A percentile compares a stretch with the other conserved stretches of the same genome.
phyloP scores from a whole-genome alignment of 2,329 filamentous ascomycete species.

The Curvularia sp. region DNA sequence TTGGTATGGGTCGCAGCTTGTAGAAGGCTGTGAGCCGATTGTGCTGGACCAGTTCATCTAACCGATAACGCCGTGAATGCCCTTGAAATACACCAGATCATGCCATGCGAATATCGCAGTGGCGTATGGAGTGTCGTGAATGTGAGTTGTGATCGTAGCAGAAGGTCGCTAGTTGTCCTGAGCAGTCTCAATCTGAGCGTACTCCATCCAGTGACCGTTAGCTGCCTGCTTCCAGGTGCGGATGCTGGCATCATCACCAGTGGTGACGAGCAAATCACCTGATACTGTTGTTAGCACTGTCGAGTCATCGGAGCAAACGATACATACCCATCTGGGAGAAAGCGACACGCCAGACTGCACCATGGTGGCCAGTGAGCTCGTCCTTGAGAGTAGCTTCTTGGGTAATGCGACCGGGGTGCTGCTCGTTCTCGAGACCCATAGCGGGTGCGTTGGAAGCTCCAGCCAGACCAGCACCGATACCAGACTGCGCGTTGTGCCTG shows the following conservation, averaged over 20 bases:
- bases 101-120: neutral
- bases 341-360: slow-evolving; percentile 76
- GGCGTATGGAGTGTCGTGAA: neutral
- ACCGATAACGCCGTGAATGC: slow-evolving; percentile 9
- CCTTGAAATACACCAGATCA: neutral
- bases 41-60: neutral
- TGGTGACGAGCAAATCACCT: slow-evolving; percentile 76
- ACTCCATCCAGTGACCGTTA: slow-evolving; percentile 58
- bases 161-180: slow-evolving; percentile 32
- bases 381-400: slow-evolving; percentile 70
- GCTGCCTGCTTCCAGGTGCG: slow-evolving; percentile 59
- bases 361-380: slow-evolving; percentile 70
- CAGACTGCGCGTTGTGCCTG: slow-evolving; percentile 53
- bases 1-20: neutral
- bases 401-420: slow-evolving; percentile 69
- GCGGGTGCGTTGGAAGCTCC: slow-evolving; percentile 51
- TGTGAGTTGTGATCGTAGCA: neutral
- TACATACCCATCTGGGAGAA: slow-evolving; percentile 62
- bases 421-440: slow-evolving; percentile 62
- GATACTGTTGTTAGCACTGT: slow-evolving; percentile 51
- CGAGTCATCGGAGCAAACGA: too few relatives aligned
- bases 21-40: neutral
- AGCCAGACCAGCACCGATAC: slow-evolving; percentile 62
- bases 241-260: slow-evolving; percentile 74
- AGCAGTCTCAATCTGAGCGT: slow-evolving; percentile 55